A percentile compares a stretch with the other conserved stretches of the same genome.
Evolutionary conservation across 495 filamentous ascomycete species (phyloP).

Genomic region (Melanomma pulvis-pyrius): DNA sequence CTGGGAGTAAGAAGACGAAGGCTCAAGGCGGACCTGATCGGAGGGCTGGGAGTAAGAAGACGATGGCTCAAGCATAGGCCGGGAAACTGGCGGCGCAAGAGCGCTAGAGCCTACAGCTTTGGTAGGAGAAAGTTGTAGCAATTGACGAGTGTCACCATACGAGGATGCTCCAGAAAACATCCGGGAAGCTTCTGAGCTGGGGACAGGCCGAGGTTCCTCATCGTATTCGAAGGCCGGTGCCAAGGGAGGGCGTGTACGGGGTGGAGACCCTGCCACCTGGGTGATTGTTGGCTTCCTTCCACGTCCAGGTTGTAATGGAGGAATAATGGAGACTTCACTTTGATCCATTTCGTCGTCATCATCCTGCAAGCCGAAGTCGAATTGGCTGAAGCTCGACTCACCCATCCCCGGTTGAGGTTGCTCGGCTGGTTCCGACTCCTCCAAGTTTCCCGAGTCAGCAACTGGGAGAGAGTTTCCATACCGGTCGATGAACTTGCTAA

Average conservation of each 20-base stretch:
- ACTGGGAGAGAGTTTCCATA: constrained; percentile 19
- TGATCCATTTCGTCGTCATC: not conserved
- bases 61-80: constrained; percentile 17
- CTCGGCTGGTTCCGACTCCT: not conserved
- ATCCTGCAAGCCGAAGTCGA: constrained; percentile 28
- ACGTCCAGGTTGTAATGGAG: not conserved
- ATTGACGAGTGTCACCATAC: constrained; percentile 42
- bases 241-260: constrained; percentile 20
- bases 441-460: not conserved
- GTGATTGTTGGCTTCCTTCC: not conserved
- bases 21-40: not conserved
- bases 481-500: constrained; percentile 36
- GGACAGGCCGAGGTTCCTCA: constrained; percentile 6
- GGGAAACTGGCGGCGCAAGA: not conserved
- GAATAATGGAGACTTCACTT: not conserved
- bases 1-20: constrained; percentile 19
- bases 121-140: constrained; percentile 29
- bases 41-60: constrained; percentile 29
- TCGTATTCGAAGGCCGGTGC: constrained; percentile 27
- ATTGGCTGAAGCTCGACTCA: constrained; percentile 31
- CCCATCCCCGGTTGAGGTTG: not conserved
- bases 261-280: constrained; percentile 18
- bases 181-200: constrained; percentile 18
- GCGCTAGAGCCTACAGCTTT: not conserved
- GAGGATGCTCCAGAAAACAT: constrained; percentile 35